Evolutionary conservation across 805 yeast species (phyloP).

Genomic region (Clavispora vitiphila): DNA sequence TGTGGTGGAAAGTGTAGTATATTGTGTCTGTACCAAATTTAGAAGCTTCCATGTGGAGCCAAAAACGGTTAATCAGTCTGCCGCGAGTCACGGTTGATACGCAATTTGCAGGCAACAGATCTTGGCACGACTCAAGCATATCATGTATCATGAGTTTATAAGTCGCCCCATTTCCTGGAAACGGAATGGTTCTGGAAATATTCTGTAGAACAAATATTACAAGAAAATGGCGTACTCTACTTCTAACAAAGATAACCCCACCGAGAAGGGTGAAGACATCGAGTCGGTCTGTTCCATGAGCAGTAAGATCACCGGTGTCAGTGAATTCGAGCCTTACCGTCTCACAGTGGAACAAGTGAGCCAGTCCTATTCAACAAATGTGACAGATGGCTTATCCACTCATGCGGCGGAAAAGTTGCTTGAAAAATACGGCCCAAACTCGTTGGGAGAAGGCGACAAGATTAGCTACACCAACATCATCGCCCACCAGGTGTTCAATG

Average conservation of each 20-base stretch:
- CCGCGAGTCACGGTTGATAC: background rate
- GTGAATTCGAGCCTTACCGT: conserved; percentile 22
- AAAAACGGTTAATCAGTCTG: background rate
- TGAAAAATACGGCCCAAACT: conserved; percentile 49
- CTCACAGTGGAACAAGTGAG: conserved; percentile 33
- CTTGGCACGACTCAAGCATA: background rate
- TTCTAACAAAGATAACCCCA: background rate
- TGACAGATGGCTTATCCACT: conserved; percentile 44
- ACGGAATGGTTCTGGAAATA: background rate
- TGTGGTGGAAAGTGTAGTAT: too few relatives aligned
- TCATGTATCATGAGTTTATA: background rate
- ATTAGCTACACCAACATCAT: conserved; percentile 52
- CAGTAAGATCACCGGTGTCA: background rate
- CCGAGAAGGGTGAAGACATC: background rate
- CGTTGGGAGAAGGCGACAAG: conserved; percentile 54
- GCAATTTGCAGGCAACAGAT: background rate
- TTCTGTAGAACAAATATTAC: background rate
- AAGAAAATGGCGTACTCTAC: background rate
- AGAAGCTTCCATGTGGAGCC: background rate
- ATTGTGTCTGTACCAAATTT: background rate
- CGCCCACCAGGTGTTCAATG: conserved; percentile 66
- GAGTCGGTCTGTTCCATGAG: background rate
- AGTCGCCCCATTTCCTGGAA: background rate
- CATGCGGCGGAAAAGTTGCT: conserved; percentile 15
- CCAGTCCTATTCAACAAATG: conserved; percentile 35